These are phyloP conservation scores for Psilocybe cubensis DNA, from an alignment of 768 basidiomycete genomes.

Conservation along the genomic window DNA sequence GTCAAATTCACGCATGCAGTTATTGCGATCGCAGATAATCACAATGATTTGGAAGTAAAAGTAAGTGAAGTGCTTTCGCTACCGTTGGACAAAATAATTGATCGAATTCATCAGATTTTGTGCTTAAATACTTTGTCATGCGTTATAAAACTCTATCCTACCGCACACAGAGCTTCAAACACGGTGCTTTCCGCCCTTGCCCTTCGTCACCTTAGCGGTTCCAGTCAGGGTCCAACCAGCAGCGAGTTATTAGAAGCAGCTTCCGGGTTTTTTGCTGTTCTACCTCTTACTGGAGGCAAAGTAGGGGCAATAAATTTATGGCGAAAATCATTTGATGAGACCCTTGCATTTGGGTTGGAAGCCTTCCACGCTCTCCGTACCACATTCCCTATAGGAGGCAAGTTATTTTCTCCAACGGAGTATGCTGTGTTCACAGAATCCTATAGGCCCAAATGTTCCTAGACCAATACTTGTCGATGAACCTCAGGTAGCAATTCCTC, in stretches of 20 bases:
- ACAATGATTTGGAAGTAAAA: slow-evolving; percentile 53
- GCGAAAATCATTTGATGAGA: slow-evolving; percentile 77
- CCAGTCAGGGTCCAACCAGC: slow-evolving; percentile 45
- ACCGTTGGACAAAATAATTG: background rate
- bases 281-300: slow-evolving; percentile 80
- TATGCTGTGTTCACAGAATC: background rate
- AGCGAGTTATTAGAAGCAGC: slow-evolving; percentile 46
- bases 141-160: slow-evolving; percentile 70
- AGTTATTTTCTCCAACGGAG: slow-evolving; percentile 8
- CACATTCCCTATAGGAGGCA: slow-evolving; percentile 58
- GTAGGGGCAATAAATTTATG: slow-evolving; percentile 72
- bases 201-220: slow-evolving; percentile 60
- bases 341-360: slow-evolving; percentile 65
- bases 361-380: slow-evolving; percentile 61
- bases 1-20: slow-evolving; percentile 70
- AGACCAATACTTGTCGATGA: slow-evolving; percentile 35
- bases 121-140: slow-evolving; percentile 51
- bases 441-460: slow-evolving; percentile 8
- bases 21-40: slow-evolving; percentile 56
- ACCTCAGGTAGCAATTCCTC: slow-evolving; percentile 51
- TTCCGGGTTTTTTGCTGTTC: slow-evolving; percentile 59
- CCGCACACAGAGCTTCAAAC: slow-evolving; percentile 60
- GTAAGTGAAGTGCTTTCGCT: slow-evolving; percentile 35
- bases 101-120: slow-evolving; percentile 38
- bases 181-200: slow-evolving; percentile 55